These are phyloP conservation scores for Mollisiaceae sp. DNA, from an alignment of 2,329 filamentous ascomycete species.

Conservation along the genomic window DNA sequence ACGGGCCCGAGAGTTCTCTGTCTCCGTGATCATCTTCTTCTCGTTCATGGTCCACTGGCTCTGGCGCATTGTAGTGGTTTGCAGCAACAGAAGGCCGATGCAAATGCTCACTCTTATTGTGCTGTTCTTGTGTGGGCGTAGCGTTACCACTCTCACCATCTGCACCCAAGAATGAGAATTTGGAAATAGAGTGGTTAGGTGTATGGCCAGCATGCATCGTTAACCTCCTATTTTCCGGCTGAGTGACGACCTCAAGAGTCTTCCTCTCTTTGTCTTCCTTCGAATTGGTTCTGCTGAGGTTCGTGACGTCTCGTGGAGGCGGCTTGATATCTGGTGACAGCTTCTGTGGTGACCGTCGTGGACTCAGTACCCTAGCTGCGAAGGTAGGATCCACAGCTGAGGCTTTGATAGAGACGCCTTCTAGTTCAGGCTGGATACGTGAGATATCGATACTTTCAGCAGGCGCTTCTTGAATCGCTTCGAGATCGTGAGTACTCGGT, in stretches of 20 bases:
- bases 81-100: constrained; percentile 20
- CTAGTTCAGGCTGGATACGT: constrained; percentile 62
- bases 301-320: constrained; percentile 27
- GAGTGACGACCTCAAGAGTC: constrained; percentile 31
- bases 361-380: constrained; percentile 39
- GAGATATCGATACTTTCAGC: constrained; percentile 58
- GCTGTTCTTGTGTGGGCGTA: constrained; percentile 36
- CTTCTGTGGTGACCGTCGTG: constrained; percentile 35
- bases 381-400: constrained; percentile 51
- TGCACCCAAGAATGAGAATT: constrained; percentile 51
- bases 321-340: constrained; percentile 34
- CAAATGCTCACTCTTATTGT: constrained; percentile 8
- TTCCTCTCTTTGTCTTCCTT: constrained; percentile 20
- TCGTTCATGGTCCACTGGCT: constrained; percentile 1
- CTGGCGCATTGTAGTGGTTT: neutral
- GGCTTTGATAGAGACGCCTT: constrained; percentile 62
- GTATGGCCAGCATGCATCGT: constrained; percentile 69
- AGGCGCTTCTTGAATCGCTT: constrained; percentile 32
- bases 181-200: constrained; percentile 59
- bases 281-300: constrained; percentile 15
- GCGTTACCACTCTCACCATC: constrained; percentile 37
- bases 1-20: constrained; percentile 34
- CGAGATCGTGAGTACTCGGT: constrained; percentile 22
- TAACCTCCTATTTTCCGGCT: constrained; percentile 54
- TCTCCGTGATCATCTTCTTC: constrained; percentile 33